Base-by-base conservation (phyloP, 352 stramenopile genomes). In the Plasmopara muralis region DNA sequence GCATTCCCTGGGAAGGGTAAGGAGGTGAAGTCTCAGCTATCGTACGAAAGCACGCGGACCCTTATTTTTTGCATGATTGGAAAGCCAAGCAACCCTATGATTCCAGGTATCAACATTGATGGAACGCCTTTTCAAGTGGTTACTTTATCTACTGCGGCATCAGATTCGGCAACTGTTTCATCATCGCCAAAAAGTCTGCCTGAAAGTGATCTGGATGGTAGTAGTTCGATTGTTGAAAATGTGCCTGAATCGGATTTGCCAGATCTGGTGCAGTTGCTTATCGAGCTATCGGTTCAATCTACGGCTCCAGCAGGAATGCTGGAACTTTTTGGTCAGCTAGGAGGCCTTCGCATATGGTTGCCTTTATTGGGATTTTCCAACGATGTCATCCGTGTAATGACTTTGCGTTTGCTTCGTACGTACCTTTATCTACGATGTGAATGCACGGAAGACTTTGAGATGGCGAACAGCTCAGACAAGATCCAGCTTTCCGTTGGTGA, bases 21-120 rank as follows among this genome's bases (percentile, higher is more conserved):
- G 28, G 75, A 87, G 39, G 60, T 75, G 4, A 84, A 88, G 58
- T 83, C 77, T 18, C 79, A 88, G 57, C 44, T 93, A 8, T 93
- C 82, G 13, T 93, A 87, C 35, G 82, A 90, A 54, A 87, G 74
- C 48, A 89, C 80, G n/a, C 69, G 77, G 1, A 80, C 78, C 20
- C 61, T 93, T 29, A 88, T 93, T 16, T 93, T 89, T 50, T 87
- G 82, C 52, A 93, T 93, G 82, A 87, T 93, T 46, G 79, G 82
- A 6, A 93, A 93, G 42, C 72, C 79, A 30, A 87, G 78, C 30
- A 84, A 85, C 28, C 74, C 75, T 12, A 85, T 84, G 72, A 68
- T 82, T 14, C 69, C 71, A 13, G 71, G 71, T 45, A 65, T 81
- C 44, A 81, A 83, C 25, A 74, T 79, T 41, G 77, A 88, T 56